These are phyloP conservation scores for Exophiala sideris DNA, from an alignment of 2,329 filamentous ascomycete species.

Conservation along the genomic window DNA sequence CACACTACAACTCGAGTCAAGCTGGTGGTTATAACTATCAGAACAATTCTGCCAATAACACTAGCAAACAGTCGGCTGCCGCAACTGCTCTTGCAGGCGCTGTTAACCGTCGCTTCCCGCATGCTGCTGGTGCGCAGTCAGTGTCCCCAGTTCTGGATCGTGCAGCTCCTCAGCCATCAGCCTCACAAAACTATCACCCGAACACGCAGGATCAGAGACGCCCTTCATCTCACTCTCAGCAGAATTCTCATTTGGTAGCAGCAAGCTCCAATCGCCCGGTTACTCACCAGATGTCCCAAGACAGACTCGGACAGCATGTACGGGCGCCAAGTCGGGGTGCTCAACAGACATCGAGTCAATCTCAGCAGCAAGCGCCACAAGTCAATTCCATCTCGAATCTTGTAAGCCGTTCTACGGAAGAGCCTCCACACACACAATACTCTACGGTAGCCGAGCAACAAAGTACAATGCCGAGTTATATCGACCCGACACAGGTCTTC, in stretches of 20 bases:
- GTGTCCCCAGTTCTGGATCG: slow-evolving; percentile 11
- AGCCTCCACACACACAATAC: slow-evolving; percentile 4
- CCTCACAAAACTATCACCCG: slow-evolving; percentile 18
- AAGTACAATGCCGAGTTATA: slow-evolving; percentile 40
- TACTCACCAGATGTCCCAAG: slow-evolving; percentile 1
- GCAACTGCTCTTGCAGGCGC: slow-evolving; percentile 23
- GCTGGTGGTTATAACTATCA: slow-evolving; percentile 5
- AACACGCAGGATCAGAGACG: slow-evolving; percentile 1
- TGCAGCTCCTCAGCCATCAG: slow-evolving; percentile 4
- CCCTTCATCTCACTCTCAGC: neutral
- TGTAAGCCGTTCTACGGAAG: slow-evolving; percentile 14
- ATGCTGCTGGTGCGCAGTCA: slow-evolving; percentile 8
- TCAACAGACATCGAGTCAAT: neutral
- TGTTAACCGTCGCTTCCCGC: slow-evolving; percentile 17
- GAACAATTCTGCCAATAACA: slow-evolving; percentile 7
- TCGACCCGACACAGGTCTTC: slow-evolving; percentile 54
- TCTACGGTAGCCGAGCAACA: slow-evolving; percentile 16
- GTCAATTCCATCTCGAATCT: slow-evolving; percentile 25
- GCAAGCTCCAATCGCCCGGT: neutral
- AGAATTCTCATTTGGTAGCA: neutral
- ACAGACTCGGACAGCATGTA: slow-evolving; percentile 1
- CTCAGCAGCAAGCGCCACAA: neutral
- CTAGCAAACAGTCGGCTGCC: slow-evolving; percentile 16
- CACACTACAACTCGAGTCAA: slow-evolving; percentile 2
- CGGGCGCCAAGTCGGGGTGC: slow-evolving; percentile 1